Percentiles rank a stretch among this genome's conserved stretches.
phyloP scores from a whole-genome alignment of 129 eudicot species.

The Helianthus annuus region DNA sequence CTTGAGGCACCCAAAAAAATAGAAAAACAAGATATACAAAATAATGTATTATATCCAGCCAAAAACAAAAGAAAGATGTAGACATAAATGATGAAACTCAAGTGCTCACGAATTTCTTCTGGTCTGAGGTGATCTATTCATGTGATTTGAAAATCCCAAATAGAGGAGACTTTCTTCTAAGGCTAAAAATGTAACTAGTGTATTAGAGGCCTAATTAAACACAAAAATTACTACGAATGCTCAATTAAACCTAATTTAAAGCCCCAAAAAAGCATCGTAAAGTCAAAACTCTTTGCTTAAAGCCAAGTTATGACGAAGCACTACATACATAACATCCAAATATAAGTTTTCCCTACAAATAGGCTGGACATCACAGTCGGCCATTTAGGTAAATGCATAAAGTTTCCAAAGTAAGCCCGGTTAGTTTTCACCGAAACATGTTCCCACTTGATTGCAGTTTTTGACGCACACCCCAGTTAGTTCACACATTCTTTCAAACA shows the following conservation, averaged over 20 bases:
- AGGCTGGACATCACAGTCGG: slow-evolving; percentile 45
- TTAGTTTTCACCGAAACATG: slow-evolving; percentile 25
- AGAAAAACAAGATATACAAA: not conserved
- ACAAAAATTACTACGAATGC: slow-evolving; percentile 16
- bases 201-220: slow-evolving; percentile 9
- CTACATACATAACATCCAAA: slow-evolving; percentile 45
- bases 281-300: slow-evolving; percentile 44
- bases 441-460: slow-evolving; percentile 47
- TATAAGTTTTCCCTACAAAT: slow-evolving; percentile 60
- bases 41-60: slow-evolving; percentile 32
- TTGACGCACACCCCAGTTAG: too few species aligned
- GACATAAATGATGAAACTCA: slow-evolving; percentile 12
- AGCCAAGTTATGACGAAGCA: slow-evolving; percentile 43
- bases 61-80: slow-evolving; percentile 17
- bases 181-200: slow-evolving; percentile 4
- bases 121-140: slow-evolving; percentile 30
- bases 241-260: slow-evolving; percentile 28
- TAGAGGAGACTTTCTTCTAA: slow-evolving; percentile 29
- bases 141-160: slow-evolving; percentile 39
- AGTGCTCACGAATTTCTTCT: slow-evolving; percentile 12
- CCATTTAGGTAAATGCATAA: slow-evolving; percentile 43
- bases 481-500: too few species aligned
- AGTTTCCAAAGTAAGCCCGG: slow-evolving; percentile 40
- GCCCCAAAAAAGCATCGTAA: slow-evolving; percentile 28
- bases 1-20: slow-evolving; percentile 33